Conservation (phyloP, 306 rosid species). For the Arachis stenosperma region DNA sequence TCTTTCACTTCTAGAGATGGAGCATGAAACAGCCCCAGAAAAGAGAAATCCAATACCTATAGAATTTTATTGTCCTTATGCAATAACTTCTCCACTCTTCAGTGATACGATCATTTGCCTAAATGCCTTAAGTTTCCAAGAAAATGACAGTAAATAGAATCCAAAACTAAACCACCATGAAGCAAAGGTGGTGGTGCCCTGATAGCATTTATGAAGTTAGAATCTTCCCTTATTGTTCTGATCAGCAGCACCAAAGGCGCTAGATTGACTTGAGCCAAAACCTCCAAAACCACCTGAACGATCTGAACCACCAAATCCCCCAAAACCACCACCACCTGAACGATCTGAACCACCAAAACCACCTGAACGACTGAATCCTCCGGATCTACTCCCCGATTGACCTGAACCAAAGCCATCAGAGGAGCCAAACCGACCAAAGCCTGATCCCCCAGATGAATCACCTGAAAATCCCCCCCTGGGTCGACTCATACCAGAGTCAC, state of each 20-base stretch:
- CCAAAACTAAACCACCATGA: conserved; percentile 31
- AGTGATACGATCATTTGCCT: conserved; percentile 29
- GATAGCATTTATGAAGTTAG: conserved; percentile 34
- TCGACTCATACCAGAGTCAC: conserved; percentile 47
- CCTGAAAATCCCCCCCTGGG: conserved; percentile 50
- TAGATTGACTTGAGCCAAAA: conserved; percentile 42
- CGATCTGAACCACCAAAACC: conserved; percentile 31
- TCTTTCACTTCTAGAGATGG: neutral
- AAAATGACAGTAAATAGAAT: conserved; percentile 27
- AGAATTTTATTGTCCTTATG: conserved; percentile 29
- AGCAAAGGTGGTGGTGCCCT: conserved; percentile 27
- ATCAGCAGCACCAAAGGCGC: conserved; percentile 42
- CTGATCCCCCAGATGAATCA: conserved; percentile 47
- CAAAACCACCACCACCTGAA: conserved; percentile 27
- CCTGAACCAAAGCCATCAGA: conserved; percentile 53
- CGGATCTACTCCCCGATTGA: conserved; percentile 51
- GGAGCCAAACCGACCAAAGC: conserved; percentile 54
- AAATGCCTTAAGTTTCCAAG: conserved; percentile 35
- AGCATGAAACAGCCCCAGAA: neutral
- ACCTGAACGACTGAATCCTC: conserved; percentile 44
- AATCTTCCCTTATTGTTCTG: conserved; percentile 41
- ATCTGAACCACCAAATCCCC: conserved; percentile 39
- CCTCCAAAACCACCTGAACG: conserved; percentile 45
- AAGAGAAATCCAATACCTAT: conserved; percentile 12
- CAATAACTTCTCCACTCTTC: conserved; percentile 34